Conservation (phyloP, 345 rosid genomes). For the Populus tremula region DNA sequence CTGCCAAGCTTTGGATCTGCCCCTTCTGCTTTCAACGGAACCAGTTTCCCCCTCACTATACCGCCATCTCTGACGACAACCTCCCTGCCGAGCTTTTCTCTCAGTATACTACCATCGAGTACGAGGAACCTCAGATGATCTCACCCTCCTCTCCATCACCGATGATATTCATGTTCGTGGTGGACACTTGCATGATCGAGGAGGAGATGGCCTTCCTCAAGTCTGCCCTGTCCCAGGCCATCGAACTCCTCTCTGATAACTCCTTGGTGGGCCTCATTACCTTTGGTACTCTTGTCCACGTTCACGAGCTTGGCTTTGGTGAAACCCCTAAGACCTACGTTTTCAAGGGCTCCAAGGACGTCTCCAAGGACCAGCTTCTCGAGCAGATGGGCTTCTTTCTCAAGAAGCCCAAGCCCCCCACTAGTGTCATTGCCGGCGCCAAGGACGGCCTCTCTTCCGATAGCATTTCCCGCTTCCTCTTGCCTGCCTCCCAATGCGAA, state of each 20-base stretch:
- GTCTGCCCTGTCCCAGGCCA: slow-evolving; percentile 75
- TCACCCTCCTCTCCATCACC: slow-evolving; percentile 37
- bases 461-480: slow-evolving; percentile 79
- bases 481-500: slow-evolving; percentile 83
- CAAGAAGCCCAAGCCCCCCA: slow-evolving; percentile 69
- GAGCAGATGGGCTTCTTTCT: slow-evolving; percentile 77
- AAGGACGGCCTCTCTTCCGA: slow-evolving; percentile 86
- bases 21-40: slow-evolving; percentile 91
- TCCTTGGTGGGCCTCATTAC: slow-evolving; percentile 81
- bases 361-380: slow-evolving; percentile 72
- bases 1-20: slow-evolving; percentile 86
- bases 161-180: slow-evolving; percentile 70
- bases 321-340: slow-evolving; percentile 71
- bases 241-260: slow-evolving; percentile 64
- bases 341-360: slow-evolving; percentile 77
- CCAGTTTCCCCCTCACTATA: slow-evolving; percentile 72
- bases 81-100: slow-evolving; percentile 95
- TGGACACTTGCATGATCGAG: slow-evolving; percentile 80
- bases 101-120: slow-evolving; percentile 79
- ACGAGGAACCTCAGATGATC: slow-evolving; percentile 44
- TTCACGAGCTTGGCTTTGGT: slow-evolving; percentile 80
- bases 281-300: slow-evolving; percentile 68
- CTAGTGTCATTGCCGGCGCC: slow-evolving; percentile 86
- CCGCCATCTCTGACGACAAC: slow-evolving; percentile 70
- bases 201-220: slow-evolving; percentile 80